Evolutionary conservation across 176 grass and related monocot species (phyloP), one percentile per base, ranked within the genome.

Genomic region (Areca catechu): DNA sequence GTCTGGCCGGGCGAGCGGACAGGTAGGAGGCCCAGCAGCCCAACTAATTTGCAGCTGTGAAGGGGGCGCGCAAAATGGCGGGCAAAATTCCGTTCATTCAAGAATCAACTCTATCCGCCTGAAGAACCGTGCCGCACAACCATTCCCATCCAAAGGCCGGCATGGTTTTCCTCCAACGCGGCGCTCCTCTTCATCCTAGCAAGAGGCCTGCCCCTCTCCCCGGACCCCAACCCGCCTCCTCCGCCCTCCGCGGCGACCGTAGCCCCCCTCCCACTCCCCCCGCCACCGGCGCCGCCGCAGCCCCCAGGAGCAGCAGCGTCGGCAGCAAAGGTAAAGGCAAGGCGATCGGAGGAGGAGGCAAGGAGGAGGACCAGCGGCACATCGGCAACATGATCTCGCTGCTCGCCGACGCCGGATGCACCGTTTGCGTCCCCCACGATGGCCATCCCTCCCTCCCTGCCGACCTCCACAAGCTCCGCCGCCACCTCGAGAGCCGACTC

Each of bases 101-200:
- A 43, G 7, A 6, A 6, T 43, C 6, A 1, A 9, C 34, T 2
- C 34, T 10, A 12, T 12, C 34, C 9, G 0, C 34, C 14, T 12
- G 2, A 43, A 43, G 34, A 43, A 43, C 34, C 34, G 9, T 14
- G 34, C 34, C 10, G 34, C 34, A 43, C 34, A 14, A 14, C 34
- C 34, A 12, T 43, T 10, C 9, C 34, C 9, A 12, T 43, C 34
- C 34, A 43, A 12, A 14, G 7, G 10, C 9, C 12, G 34, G 6
- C 10, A 95, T 95, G 89, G 89, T 95, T 63, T 85, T 89, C 74
- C 79, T 95, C 64, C 78, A 95, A 79, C 85, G 89, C 62, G 75
- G 49, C 50, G 63, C 65, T 22, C 51, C 75, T 47, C 43, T 29
- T 56, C 89, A 95, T 51, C 71, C 71, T 20, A 76, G 67, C 69